Evolutionary conservation across 2,329 filamentous ascomycete species (phyloP), one percentile per base, ranked within the genome.

Genomic region (Pezicula radicicola): DNA sequence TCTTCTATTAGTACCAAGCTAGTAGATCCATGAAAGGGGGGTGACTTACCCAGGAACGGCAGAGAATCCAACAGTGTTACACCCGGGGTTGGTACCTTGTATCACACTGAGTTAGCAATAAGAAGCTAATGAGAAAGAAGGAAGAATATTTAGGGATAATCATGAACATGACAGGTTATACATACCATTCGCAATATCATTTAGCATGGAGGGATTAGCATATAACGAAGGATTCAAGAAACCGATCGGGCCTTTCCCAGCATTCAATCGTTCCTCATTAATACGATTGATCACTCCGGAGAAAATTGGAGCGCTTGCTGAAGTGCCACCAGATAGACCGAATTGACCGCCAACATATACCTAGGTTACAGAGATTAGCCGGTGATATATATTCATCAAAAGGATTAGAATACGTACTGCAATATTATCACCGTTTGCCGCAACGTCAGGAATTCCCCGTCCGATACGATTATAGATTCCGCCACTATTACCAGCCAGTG

Each of bases 181-280:
- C 60, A 61, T 13, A 47, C 59, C 55, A 53, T 61, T 60, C 3
- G 63, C 7, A 30, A 30, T 30, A 9, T 30, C 28, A 9, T 30
- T 30, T 30, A 30, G 28, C 28, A 30, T 30, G 7, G 28, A 30
- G 1, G 68, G 67, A 50, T 78, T 68, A 2, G 70, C 70, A 56
- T 79, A 79, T n/a, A 80, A 60, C 39, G 73, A 71, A 1, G 73
- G 77, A 47, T 81, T 77, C 18, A 81, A 63, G 56, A 81, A 81
- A 0, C 78, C 78, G 10, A 81, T 70, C 0, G 75, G 65, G 5
- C 67, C 63, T 63, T 78, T 79, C 2, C 72, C 72, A 1, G 61
- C 66, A 7, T 69, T 68, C 21, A 79, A 59, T 19, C 77, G 65
- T 59, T 75, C 75, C 60, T 80, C 77, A 54, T 79, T 79, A 35